Conservation (phyloP, 2,329 filamentous ascomycete genomes). For the Aspergillus sp. region DNA sequence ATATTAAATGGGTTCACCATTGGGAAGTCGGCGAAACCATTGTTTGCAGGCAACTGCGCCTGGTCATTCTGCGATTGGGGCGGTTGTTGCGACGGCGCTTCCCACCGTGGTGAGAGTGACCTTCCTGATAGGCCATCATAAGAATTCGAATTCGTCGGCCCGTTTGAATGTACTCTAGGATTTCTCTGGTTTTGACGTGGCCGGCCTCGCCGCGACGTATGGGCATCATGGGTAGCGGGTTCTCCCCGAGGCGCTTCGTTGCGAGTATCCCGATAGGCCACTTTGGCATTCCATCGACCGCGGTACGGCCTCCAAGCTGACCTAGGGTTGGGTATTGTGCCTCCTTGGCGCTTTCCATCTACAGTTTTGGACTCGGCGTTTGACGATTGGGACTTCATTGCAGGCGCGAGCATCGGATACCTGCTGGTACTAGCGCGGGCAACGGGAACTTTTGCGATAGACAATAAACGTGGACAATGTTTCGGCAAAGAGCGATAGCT, state of each 20-base stretch:
- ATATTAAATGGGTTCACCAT: conserved; percentile 11
- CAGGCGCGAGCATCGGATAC: background rate
- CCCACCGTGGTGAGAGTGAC: background rate
- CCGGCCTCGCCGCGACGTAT: conserved; percentile 1
- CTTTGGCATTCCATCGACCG: conserved; percentile 20
- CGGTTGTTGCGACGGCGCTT: background rate
- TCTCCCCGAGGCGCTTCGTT: background rate
- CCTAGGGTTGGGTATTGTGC: background rate
- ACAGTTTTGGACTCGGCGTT: conserved; percentile 3
- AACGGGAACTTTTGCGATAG: background rate
- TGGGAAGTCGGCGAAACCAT: background rate
- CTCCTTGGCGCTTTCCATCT: background rate
- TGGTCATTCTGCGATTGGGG: background rate
- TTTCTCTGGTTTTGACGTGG: background rate
- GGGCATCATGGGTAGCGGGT: background rate
- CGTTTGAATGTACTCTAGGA: background rate
- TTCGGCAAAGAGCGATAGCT: background rate
- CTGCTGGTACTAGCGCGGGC: background rate
- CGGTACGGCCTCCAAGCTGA: conserved; percentile 21
- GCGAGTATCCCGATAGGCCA: conserved; percentile 1
- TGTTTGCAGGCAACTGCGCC: background rate
- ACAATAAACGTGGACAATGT: background rate
- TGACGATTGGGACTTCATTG: conserved; percentile 10
- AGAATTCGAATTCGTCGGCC: background rate
- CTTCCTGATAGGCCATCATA: background rate